Evolutionary conservation across 2,329 filamentous ascomycete species (phyloP).

Genomic region (Nemania serpens): DNA sequence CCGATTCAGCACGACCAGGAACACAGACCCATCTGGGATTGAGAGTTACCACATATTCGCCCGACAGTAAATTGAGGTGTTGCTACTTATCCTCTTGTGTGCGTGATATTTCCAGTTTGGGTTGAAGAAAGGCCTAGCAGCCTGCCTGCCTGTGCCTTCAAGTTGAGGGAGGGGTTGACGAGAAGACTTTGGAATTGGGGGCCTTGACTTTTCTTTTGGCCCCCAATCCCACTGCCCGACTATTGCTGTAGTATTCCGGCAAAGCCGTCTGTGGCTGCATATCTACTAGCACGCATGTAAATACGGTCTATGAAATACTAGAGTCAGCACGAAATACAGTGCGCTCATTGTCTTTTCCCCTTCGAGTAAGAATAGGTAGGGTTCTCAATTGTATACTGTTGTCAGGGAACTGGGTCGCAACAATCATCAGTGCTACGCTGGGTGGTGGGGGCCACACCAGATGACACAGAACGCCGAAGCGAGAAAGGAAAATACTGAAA

Average conservation of each 20-base stretch:
- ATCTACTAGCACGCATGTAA: background rate
- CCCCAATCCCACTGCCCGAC: conserved; percentile 16
- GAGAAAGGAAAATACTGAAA: background rate
- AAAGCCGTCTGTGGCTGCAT: conserved; percentile 12
- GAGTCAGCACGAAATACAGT: background rate
- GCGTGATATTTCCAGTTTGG: too few species aligned
- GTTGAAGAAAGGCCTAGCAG: background rate
- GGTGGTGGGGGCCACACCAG: background rate
- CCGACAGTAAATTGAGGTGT: background rate
- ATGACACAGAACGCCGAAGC: background rate
- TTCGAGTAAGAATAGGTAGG: background rate
- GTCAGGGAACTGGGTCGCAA: background rate
- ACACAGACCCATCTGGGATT: too few species aligned
- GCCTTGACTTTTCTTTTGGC: background rate
- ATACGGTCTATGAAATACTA: background rate
- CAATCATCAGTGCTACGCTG: background rate
- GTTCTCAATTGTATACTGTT: background rate
- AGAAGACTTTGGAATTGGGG: background rate
- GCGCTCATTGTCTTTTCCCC: background rate
- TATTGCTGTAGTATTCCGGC: conserved; percentile 2
- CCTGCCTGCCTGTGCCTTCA: background rate
- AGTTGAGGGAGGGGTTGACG: background rate
- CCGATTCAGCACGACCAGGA: too few species aligned
- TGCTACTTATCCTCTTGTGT: background rate
- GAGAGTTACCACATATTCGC: background rate